A percentile compares a stretch with the other conserved stretches of the same genome.
These are phyloP conservation scores for Rutstroemia sp. DNA, from an alignment of 2,329 filamentous ascomycete species.

Conservation along the genomic window DNA sequence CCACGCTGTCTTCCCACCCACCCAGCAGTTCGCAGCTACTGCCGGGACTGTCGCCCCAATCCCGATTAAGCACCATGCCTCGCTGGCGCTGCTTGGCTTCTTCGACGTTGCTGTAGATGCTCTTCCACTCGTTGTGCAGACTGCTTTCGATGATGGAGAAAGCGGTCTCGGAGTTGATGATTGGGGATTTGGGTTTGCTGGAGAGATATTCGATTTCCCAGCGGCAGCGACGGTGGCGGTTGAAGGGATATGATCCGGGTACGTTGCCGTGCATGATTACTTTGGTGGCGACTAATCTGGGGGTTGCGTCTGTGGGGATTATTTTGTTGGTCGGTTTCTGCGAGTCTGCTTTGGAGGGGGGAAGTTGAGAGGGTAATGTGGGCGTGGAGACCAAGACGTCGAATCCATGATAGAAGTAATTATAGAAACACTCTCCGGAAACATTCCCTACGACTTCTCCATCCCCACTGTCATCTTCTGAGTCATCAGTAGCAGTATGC, in stretches of 20 bases:
- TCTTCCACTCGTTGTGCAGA: constrained; percentile 64
- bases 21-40: constrained; percentile 78
- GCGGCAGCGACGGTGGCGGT: constrained; percentile 80
- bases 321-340: constrained; percentile 19
- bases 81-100: constrained; percentile 47
- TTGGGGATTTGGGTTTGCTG: constrained; percentile 33
- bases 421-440: constrained; percentile 81
- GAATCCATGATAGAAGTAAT: constrained; percentile 94
- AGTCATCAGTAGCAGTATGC: constrained; percentile 63
- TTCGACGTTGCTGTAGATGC: constrained; percentile 50
- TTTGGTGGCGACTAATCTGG: constrained; percentile 79
- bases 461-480: constrained; percentile 55
- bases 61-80: constrained; percentile 85
- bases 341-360: constrained; percentile 40
- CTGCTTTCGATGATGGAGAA: constrained; percentile 66
- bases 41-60: constrained; percentile 85
- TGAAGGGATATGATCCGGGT: constrained; percentile 93
- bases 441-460: constrained; percentile 47
- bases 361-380: constrained; percentile 53
- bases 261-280: constrained; percentile 92
- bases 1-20: constrained; percentile 71
- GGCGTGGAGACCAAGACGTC: constrained; percentile 85
- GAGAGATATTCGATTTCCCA: constrained; percentile 66
- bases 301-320: constrained; percentile 31
- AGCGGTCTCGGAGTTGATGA: constrained; percentile 51